phyloP scores from a whole-genome alignment of 768 basidiomycete genomes.

The Vishniacozyma victoriae region DNA sequence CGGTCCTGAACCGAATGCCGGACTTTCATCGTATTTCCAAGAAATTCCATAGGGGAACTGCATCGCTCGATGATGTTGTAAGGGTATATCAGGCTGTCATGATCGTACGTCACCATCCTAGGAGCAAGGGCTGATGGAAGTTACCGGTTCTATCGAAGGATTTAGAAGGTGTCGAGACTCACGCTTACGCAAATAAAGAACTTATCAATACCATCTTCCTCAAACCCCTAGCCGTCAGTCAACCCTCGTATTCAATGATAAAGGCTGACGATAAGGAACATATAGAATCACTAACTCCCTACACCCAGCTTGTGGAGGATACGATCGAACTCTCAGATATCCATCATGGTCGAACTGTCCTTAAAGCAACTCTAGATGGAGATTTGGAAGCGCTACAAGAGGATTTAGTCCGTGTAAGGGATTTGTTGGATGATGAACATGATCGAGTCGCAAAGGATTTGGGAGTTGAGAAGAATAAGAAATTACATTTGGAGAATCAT shows the following conservation, averaged over 20 bases:
- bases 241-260: neutral
- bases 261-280: constrained; percentile 56
- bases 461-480: constrained; percentile 81
- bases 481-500: constrained; percentile 89
- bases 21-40: constrained; percentile 89
- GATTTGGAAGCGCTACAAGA: constrained; percentile 63
- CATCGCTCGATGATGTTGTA: constrained; percentile 88
- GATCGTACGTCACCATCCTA: constrained; percentile 58
- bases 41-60: constrained; percentile 75
- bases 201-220: constrained; percentile 58
- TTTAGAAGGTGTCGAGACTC: constrained; percentile 54
- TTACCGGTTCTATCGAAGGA: constrained; percentile 67
- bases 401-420: constrained; percentile 64
- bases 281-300: constrained; percentile 62
- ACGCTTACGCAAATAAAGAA: constrained; percentile 50
- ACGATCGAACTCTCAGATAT: constrained; percentile 87
- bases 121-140: constrained; percentile 51
- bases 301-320: constrained; percentile 89
- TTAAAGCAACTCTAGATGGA: constrained; percentile 85
- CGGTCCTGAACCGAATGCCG: constrained; percentile 82
- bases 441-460: constrained; percentile 62
- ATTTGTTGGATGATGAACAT: constrained; percentile 79
- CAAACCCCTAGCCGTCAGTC: neutral
- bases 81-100: constrained; percentile 88
- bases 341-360: constrained; percentile 68